Evolutionary conservation across 208 protist genomes (phyloP), one percentile per base, ranked within the genome.

Genomic region (Wallacemonas collosoma): DNA sequence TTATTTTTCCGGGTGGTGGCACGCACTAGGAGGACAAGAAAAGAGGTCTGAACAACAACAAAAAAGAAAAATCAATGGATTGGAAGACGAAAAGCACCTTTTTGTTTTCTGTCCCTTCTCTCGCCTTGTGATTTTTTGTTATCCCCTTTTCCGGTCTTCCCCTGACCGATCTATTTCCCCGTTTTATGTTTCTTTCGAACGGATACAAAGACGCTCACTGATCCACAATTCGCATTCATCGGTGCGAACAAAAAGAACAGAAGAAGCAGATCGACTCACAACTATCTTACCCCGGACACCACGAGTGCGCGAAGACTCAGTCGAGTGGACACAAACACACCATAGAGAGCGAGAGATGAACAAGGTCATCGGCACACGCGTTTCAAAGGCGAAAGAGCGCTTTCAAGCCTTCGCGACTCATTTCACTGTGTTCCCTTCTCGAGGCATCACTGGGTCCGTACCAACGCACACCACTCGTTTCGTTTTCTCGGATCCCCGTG

Each of bases 221-320:
- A 38, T 62, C 53, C 38, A 43, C 56, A 62, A 62, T 62, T 62
- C 56, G 56, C 0, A 38, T 62, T 15, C 8, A 36, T 38, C 56
- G 6, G 56, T 9, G 51, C 14, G 51, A 56, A 50, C 45, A 6
- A 6, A 50, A 50, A 50, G 45, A 26, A 26, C 26, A 26, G 26
- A 26, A 26, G 26, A 26, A 26, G 26, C 0, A 26, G 26, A 26
- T 1, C 0, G 26, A 0, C 26, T 0, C 26, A 26, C 26, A 26
- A 26, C 26, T 26, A 26, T 26, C 26, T 26, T 26, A 26, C 26
- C 26, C 26, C 26, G 26, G 26, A 26, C 26, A 26, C 26, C 26
- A 26, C 26, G 26, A 26, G 26, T 26, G 26, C 26, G 26, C 26
- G 26, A 26, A 26, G 26, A 26, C 26, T 26, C 26, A 26, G 26